These are phyloP conservation scores for Penicillium capsulatum DNA, from an alignment of 2,329 filamentous ascomycete species.

Conservation along the genomic window DNA sequence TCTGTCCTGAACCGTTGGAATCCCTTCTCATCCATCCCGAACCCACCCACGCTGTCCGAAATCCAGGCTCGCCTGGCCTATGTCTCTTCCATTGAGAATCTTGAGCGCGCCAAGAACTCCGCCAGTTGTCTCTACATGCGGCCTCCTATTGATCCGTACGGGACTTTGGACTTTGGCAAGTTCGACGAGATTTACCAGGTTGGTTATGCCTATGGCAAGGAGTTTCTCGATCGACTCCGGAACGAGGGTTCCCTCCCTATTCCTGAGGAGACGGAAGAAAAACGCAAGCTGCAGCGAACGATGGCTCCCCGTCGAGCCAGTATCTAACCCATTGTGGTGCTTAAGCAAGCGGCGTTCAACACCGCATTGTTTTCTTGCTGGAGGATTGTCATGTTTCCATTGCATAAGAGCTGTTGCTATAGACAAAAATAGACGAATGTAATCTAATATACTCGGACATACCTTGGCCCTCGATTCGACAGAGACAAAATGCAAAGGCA, in stretches of 20 bases:
- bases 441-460: no score
- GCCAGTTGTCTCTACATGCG: conserved; percentile 94
- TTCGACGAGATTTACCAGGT: conserved; percentile 95
- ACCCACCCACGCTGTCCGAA: conserved; percentile 90
- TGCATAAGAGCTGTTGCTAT: no score
- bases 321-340: conserved; percentile 43
- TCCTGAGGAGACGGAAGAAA: conserved; percentile 69
- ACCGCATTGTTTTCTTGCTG: neutral
- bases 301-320: conserved; percentile 76
- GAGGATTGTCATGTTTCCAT: neutral
- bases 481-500: no score
- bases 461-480: no score
- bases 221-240: conserved; percentile 71
- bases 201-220: conserved; percentile 79
- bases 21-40: conserved; percentile 80
- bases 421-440: no score
- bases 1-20: conserved; percentile 96
- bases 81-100: conserved; percentile 87
- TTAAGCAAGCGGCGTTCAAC: no score
- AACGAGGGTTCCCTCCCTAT: conserved; percentile 71
- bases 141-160: conserved; percentile 87
- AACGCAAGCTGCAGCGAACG: conserved; percentile 69
- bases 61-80: conserved; percentile 95
- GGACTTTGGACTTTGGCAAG: conserved; percentile 91
- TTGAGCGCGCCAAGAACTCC: conserved; percentile 87